Percentiles rank a stretch among this genome's conserved stretches.
phyloP scores from a whole-genome alignment of 345 rosid genomes.

The Pistacia atlantica region DNA sequence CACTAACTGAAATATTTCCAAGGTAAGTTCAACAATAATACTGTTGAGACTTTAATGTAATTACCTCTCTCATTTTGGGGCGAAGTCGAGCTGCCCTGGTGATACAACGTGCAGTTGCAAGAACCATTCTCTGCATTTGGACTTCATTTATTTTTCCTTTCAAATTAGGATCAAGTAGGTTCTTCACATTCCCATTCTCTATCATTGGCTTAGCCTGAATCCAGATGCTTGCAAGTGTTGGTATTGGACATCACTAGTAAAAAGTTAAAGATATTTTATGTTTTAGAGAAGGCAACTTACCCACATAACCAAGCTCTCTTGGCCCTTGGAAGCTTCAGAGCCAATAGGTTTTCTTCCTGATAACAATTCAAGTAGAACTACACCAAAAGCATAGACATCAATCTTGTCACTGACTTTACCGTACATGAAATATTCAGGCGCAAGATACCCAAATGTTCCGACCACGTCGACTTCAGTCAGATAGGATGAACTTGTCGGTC shows the following conservation, averaged over 20 bases:
- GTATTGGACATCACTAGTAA: background rate
- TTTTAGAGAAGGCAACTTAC: constrained; percentile 44
- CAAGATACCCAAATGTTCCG: constrained; percentile 97
- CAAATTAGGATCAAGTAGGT: constrained; percentile 66
- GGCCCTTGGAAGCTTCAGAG: constrained; percentile 55
- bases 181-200: constrained; percentile 54
- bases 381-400: constrained; percentile 93
- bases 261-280: background rate
- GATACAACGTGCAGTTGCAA: constrained; percentile 75
- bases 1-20: background rate
- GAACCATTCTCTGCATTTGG: constrained; percentile 72
- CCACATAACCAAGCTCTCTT: constrained; percentile 94
- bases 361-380: constrained; percentile 80
- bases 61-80: constrained; percentile 76
- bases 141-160: constrained; percentile 48
- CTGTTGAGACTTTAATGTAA: background rate
- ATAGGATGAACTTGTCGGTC: constrained; percentile 60
- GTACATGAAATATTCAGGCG: constrained; percentile 96
- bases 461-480: constrained; percentile 66
- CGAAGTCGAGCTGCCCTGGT: constrained; percentile 75
- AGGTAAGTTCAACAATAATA: background rate
- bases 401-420: constrained; percentile 92
- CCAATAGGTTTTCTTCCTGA: constrained; percentile 83
- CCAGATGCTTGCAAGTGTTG: constrained; percentile 27
- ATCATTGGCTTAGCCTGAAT: constrained; percentile 75